Conservation (phyloP, 2,329 filamentous ascomycete genomes). For the Neonectria faginata region DNA sequence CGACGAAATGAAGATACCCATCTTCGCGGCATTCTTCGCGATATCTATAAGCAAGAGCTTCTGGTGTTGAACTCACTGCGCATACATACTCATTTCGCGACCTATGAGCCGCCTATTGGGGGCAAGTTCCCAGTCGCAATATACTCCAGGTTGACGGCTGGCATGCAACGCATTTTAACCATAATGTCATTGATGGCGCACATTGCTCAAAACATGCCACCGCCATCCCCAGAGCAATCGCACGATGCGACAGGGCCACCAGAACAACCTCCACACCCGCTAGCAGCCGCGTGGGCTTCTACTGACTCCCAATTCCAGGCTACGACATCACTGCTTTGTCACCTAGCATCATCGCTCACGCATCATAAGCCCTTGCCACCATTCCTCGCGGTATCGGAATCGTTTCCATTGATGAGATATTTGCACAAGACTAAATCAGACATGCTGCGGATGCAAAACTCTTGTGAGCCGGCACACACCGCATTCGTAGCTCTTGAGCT, state of each 20-base stretch:
- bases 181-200: constrained; percentile 28
- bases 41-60: constrained; percentile 21
- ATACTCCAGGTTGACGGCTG: constrained; percentile 16
- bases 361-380: constrained; percentile 23
- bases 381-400: constrained; percentile 15
- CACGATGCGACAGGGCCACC: neutral
- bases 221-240: neutral
- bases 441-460: constrained; percentile 16
- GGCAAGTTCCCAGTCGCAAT: constrained; percentile 25
- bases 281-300: constrained; percentile 16
- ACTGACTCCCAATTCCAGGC: constrained; percentile 20
- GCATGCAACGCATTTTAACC: constrained; percentile 28
- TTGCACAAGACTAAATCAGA: constrained; percentile 14
- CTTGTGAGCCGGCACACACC: constrained; percentile 20
- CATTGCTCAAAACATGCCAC: constrained; percentile 23
- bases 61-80: constrained; percentile 17
- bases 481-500: constrained; percentile 29
- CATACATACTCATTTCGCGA: constrained; percentile 22
- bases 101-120: constrained; percentile 26
- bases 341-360: constrained; percentile 23
- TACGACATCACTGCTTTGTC: constrained; percentile 24
- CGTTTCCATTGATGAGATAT: constrained; percentile 17
- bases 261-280: constrained; percentile 5
- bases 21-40: constrained; percentile 1
- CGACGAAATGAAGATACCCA: neutral